Conservation (phyloP, 2,329 filamentous ascomycete species). For the Penicillium nordicum region DNA sequence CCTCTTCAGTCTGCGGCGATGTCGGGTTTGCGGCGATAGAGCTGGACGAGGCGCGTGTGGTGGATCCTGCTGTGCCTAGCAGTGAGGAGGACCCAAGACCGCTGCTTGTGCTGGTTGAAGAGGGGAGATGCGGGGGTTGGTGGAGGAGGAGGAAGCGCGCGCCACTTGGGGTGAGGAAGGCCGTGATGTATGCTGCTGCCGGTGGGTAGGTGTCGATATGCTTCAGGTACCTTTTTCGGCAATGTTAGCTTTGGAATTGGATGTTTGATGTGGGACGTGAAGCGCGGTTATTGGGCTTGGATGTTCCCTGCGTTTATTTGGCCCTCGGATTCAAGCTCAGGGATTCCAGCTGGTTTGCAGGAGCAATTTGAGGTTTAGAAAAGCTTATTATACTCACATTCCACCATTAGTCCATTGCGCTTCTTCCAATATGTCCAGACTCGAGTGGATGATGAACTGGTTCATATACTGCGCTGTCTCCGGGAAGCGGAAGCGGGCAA, state of each 20-base stretch:
- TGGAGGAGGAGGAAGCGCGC: conserved; percentile 93
- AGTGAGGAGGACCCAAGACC: conserved; percentile 30
- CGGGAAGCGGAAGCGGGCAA: conserved; percentile 82
- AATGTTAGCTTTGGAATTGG: conserved; percentile 1
- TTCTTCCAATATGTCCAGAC: conserved; percentile 92
- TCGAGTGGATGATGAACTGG: conserved; percentile 94
- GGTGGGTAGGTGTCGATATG: conserved; percentile 90
- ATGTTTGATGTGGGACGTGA: neutral
- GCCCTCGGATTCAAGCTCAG: neutral
- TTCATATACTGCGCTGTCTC: conserved; percentile 90
- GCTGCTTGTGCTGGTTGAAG: conserved; percentile 21
- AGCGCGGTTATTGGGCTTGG: neutral
- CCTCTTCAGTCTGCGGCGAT: conserved; percentile 88
- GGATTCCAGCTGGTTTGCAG: neutral
- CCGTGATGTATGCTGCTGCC: conserved; percentile 83
- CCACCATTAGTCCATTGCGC: conserved; percentile 86
- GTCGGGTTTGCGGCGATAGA: conserved; percentile 80
- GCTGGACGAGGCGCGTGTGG: conserved; percentile 55
- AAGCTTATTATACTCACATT: conserved; percentile 55
- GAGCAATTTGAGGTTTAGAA: neutral
- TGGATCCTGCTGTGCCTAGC: conserved; percentile 28
- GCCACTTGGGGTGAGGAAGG: conserved; percentile 89
- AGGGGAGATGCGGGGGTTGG: conserved; percentile 60
- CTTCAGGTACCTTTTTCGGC: conserved; percentile 76
- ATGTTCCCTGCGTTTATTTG: neutral